Base-by-base conservation (phyloP, 2,329 filamentous ascomycete genomes). In the Byssothecium circinans region DNA sequence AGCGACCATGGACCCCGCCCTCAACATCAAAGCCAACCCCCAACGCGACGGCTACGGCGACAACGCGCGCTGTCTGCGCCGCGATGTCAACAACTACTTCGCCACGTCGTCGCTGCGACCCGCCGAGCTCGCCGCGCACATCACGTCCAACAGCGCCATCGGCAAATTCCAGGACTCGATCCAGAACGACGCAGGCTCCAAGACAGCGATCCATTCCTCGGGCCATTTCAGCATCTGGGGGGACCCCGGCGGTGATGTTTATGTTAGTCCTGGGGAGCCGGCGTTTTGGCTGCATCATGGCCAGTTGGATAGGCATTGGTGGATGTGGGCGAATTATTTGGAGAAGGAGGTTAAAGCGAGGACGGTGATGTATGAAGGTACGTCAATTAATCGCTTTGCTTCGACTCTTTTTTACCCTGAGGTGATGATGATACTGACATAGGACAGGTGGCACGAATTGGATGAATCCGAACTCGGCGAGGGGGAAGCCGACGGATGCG, bases 221-320 rank as follows among this genome's bases (percentile, higher is more conserved):
- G 76, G 75, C 2, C 76, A 78, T 52, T 75, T 72, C 50, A 64
- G 67, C 8, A 70, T 75, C 52, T 74, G 71, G 36, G 65, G 58
- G 17, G 75, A 77, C 45, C 72, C 70, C 0, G 74, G 73, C 3
- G 72, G 73, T 29, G 77, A 79, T 60, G 62, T 76, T 8, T 78
- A 71, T 53, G 71, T 74, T 2, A 74, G 68, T 8, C 75, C 77
- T 7, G 68, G 61, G 4, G 77, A 80, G 34, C 75, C 75, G 1
- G 41, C 62, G 19, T 80, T 80, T 60, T 80, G 69, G 65, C 61
- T 76, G 30, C 77, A 79, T 52, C 77, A 80, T 51, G 71, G 68
- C 4, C 70, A 74, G 57, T 67, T 80, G 14, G 77, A 80, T 56
- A 63, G 75, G 8, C 63, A 74, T 12, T 80, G 73, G 72, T 77